Conservation (phyloP, 495 filamentous ascomycete genomes). For the Jackrogersella multiformis region DNA sequence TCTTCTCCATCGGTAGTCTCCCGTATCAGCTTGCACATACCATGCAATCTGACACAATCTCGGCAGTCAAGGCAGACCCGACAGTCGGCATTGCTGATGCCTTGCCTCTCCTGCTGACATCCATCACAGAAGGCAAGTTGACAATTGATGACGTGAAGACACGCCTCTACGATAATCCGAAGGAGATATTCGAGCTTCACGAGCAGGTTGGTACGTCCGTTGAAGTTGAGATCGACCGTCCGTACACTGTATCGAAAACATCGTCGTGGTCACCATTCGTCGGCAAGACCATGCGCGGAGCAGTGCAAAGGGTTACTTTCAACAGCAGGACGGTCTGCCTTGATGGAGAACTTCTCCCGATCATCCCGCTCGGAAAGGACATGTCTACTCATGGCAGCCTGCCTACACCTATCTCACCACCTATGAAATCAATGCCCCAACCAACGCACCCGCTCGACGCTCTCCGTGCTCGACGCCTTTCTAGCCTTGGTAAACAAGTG, state of each 20-base stretch:
- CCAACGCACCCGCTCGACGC: conserved; percentile 53
- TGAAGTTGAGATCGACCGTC: conserved; percentile 78
- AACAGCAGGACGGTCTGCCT: conserved; percentile 79
- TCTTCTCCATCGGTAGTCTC: conserved; percentile 84
- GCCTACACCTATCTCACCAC: conserved; percentile 64
- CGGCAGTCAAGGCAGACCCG: conserved; percentile 48
- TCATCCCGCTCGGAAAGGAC: conserved; percentile 71
- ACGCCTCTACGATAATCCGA: conserved; percentile 81
- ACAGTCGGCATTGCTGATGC: conserved; percentile 78
- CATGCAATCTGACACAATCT: conserved; percentile 53
- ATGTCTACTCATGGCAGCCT: conserved; percentile 76
- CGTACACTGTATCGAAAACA: conserved; percentile 66
- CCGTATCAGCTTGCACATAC: conserved; percentile 78
- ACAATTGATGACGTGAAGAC: conserved; percentile 76
- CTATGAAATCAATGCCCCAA: conserved; percentile 59
- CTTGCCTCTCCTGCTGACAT: conserved; percentile 79
- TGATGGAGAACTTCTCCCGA: conserved; percentile 69
- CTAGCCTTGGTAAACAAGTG: conserved; percentile 46
- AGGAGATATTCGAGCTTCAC: conserved; percentile 86
- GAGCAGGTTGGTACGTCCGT: conserved; percentile 79
- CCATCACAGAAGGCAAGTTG: conserved; percentile 77
- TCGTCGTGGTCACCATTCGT: conserved; percentile 78
- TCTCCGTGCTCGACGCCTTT: conserved; percentile 57
- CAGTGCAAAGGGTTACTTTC: conserved; percentile 82
- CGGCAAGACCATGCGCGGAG: conserved; percentile 74